phyloP scores from a whole-genome alignment of 768 basidiomycete genomes.

The Tulasnella sp. region DNA sequence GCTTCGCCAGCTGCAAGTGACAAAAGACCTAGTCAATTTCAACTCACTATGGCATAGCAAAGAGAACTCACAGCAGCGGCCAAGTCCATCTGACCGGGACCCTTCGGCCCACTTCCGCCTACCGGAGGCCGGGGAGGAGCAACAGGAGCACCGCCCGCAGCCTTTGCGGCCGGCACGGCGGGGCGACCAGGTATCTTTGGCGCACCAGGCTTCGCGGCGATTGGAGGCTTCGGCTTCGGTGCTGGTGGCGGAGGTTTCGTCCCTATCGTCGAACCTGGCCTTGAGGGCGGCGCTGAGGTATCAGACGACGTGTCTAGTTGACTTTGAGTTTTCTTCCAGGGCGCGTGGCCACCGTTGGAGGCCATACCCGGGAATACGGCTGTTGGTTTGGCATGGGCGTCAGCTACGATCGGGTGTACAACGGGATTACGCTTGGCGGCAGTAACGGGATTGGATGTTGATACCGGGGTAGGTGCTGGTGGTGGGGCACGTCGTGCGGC shows the following conservation, averaged over 20 bases:
- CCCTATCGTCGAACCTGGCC: conserved; percentile 45
- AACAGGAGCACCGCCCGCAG: conserved; percentile 26
- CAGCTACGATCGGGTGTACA: conserved; percentile 31
- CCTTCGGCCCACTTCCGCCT: conserved; percentile 31
- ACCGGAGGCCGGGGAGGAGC: conserved; percentile 36
- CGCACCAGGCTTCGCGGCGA: conserved; percentile 30
- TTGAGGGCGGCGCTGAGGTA: conserved; percentile 35
- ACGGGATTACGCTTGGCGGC: conserved; percentile 26
- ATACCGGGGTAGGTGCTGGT: conserved; percentile 34
- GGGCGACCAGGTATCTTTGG: conserved; percentile 41
- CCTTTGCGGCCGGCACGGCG: background rate
- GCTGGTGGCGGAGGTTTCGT: conserved; percentile 35
- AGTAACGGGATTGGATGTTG: conserved; percentile 27
- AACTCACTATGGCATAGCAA: background rate
- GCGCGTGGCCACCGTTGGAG: conserved; percentile 69
- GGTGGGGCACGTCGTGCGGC: conserved; percentile 32
- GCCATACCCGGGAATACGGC: conserved; percentile 71
- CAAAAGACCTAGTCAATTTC: conserved; percentile 11
- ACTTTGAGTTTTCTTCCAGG: conserved; percentile 22
- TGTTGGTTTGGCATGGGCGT: conserved; percentile 60
- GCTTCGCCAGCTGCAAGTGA: conserved; percentile 50
- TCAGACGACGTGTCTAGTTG: conserved; percentile 25
- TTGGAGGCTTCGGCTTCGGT: conserved; percentile 40
- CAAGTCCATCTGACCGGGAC: conserved; percentile 56
- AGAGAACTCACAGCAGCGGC: conserved; percentile 59